Base-by-base conservation (phyloP, 1,139 yeast species). In the Taiozyma sp. region DNA sequence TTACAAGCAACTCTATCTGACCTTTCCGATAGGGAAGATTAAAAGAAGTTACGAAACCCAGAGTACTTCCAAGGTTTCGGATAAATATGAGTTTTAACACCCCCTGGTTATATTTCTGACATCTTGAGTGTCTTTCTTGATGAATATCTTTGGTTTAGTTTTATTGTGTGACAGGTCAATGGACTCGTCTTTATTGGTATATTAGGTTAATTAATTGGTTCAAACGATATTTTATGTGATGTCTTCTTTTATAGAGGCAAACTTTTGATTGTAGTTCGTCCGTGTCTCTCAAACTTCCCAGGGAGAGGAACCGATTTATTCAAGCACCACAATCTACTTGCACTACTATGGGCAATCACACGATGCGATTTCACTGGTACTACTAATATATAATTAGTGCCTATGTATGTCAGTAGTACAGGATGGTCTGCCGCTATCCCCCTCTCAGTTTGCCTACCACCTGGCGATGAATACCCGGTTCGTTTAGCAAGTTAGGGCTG, bases 1-100 rank as follows among this genome's bases (percentile, higher is more conserved):
- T 44, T 62, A 16, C 62, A 60, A 24, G 55, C 60, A 19, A 53
- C 54, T 4, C 45, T 49, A 19, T 43, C 46, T n/a, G 51, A 47
- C 28, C 47, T 44, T 16, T 51, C 52, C 16, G 54, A 52, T 24
- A 45, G 36, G 13, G 49, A 46, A 19, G 48, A 47, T 24, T 30
- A 38, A 16, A 27, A 30, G 14, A 16, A n/a, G 34, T 2, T 30
- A 30, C n/a, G 34, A 30, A 30, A 4, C 19, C 8, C 36, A 32
- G 16, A 32, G 13, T n/a, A n/a, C 4, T 14, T 32, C 16, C 36
- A 14, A 14, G 2, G 36, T 32, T 14, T 5, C 19, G 36, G 16
- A 32, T 32, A 32, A n/a, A n/a, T 32, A 8, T n/a, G 36, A 32
- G 4, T 7, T 14, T 14, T 32, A 13, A 16, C 24, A 22, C 22